Base-by-base conservation (phyloP, 169 alveolate species). In the Cryptosporidium ryanae region DNA sequence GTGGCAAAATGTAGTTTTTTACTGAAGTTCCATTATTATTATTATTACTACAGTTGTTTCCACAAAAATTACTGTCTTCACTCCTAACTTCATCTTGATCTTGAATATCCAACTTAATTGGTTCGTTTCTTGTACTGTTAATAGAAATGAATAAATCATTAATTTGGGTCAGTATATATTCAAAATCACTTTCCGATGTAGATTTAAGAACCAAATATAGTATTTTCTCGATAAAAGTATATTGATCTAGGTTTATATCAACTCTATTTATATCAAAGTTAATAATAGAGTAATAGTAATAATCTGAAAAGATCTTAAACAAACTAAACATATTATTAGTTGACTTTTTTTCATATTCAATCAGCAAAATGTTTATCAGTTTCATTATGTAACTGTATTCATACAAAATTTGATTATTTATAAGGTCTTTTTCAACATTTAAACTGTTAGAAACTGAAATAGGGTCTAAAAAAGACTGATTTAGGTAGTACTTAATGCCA, bases 271-370 rank as follows among this genome's bases (percentile, higher is more conserved):
- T 61, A 31, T 29, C 29, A 15, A 61, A 17, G 18, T 68, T 68
- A 7, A 32, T 29, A 15, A 50, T 32, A 50, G 38, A 57, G 29
- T 49, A 27, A 55, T 32, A 68, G 18, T 29, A 68, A n/a, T 50
- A 21, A 52, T 68, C 83, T 17, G 25, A 15, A 32, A 68, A 68
- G n/a, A 68, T 49, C 59, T 68, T 29, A 66, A 68, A 68, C 17
- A 68, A 0, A 48, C 55, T 49, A n/a, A 15, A n/a, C 1, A 46
- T 29, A 21, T 44, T 17, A 10, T 50, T 46, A n/a, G n/a, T 8
- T n/a, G 38, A 3, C 52, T 59, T 13, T 29, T 50, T 31, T 8
- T 68, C 83, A 31, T 64, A 49, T n/a, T 68, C 66, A 50, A 68
- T 29, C n/a, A 68, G 15, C 44, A 68, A 13, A 50, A 23, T 31